These are phyloP conservation scores for Calocybe gangraenosa DNA, from an alignment of 768 basidiomycete species.

Conservation along the genomic window DNA sequence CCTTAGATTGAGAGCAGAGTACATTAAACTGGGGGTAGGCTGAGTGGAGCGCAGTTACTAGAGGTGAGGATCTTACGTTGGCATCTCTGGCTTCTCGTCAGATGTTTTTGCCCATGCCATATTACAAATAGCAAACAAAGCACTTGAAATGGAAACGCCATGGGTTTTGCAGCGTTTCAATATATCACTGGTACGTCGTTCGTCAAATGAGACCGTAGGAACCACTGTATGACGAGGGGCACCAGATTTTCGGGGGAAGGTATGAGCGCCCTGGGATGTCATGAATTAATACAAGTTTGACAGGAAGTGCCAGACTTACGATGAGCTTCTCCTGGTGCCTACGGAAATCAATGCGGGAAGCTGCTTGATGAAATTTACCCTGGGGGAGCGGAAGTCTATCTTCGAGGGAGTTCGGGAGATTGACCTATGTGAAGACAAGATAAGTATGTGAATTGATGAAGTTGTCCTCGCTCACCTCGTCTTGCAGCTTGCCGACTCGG, in stretches of 20 bases:
- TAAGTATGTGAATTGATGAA: conserved; percentile 1
- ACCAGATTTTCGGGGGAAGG: conserved; percentile 51
- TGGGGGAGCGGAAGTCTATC: conserved; percentile 35
- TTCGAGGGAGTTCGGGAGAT: conserved; percentile 43
- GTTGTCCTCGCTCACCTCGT: conserved; percentile 16
- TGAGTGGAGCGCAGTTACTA: not conserved
- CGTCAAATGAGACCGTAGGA: conserved; percentile 59
- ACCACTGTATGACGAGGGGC: conserved; percentile 58
- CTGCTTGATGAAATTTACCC: conserved; percentile 39
- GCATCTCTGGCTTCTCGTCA: conserved; percentile 40
- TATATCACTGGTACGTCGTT: conserved; percentile 54
- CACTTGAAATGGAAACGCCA: conserved; percentile 71
- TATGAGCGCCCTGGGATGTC: conserved; percentile 61
- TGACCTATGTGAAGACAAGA: conserved; percentile 1
- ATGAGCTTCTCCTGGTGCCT: conserved; percentile 52
- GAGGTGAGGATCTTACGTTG: conserved; percentile 35
- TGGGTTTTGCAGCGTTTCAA: conserved; percentile 66
- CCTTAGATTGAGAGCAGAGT: conserved; percentile 79
- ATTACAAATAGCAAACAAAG: conserved; percentile 72
- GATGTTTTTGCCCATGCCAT: conserved; percentile 64
- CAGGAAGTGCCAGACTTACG: conserved; percentile 28
- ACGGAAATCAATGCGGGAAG: conserved; percentile 52
- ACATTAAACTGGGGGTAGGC: conserved; percentile 59
- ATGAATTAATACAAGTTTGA: conserved; percentile 2
- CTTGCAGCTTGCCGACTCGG: conserved; percentile 19